Percentiles rank a stretch among this genome's conserved stretches.
These are phyloP conservation scores for Pseudocercospora fuligena DNA, from an alignment of 2,329 filamentous ascomycete genomes.

Conservation along the genomic window DNA sequence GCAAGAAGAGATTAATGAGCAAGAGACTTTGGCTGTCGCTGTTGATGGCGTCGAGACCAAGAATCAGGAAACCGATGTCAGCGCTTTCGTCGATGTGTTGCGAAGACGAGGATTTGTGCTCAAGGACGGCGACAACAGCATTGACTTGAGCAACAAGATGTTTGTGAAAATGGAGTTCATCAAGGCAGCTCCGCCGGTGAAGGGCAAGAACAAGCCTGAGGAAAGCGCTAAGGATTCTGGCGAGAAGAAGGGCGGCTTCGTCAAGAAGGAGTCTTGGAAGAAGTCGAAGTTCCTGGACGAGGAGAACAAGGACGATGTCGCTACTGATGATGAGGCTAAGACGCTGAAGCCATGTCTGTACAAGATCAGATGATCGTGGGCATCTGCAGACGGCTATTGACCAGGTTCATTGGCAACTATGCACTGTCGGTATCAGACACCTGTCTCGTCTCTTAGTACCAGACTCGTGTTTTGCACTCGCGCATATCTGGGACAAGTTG, in stretches of 20 bases:
- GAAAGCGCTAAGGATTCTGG: constrained; percentile 41
- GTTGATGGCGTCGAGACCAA: constrained; percentile 70
- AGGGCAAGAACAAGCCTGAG: constrained; percentile 69
- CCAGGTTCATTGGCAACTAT: not conserved
- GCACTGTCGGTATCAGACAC: too few relatives aligned
- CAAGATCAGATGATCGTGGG: constrained; percentile 71
- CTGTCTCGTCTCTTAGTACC: too few relatives aligned
- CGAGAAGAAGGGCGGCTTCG: constrained; percentile 39
- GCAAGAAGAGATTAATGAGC: constrained; percentile 59
- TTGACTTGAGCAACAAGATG: constrained; percentile 94
- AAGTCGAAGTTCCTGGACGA: constrained; percentile 65
- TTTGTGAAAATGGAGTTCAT: constrained; percentile 97
- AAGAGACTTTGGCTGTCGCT: constrained; percentile 64
- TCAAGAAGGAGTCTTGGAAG: constrained; percentile 41
- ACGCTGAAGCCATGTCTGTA: constrained; percentile 96
- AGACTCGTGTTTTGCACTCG: too few relatives aligned
- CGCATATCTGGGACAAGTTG: too few relatives aligned
- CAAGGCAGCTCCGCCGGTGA: constrained; percentile 75
- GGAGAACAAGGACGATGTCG: constrained; percentile 59
- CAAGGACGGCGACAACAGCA: constrained; percentile 62
- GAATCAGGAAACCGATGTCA: constrained; percentile 80
- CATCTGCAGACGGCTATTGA: not conserved
- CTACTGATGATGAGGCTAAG: constrained; percentile 65
- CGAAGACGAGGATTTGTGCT: constrained; percentile 82
- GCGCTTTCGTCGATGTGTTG: constrained; percentile 83